Conservation (phyloP, 208 protist species). For the Angomonas deanei region DNA sequence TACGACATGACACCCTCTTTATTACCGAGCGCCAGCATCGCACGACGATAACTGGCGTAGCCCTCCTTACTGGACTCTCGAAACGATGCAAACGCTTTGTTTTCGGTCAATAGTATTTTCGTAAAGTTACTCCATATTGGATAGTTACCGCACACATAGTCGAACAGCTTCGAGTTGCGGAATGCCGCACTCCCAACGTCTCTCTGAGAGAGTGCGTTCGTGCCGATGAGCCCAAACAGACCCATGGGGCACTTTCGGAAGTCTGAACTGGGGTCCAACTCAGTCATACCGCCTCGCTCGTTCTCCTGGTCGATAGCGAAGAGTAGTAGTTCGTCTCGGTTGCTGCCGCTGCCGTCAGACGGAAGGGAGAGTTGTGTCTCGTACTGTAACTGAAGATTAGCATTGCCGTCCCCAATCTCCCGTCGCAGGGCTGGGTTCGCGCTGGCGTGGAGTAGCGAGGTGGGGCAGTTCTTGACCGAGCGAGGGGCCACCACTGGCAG, state of each 20-base stretch:
- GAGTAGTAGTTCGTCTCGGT: not conserved
- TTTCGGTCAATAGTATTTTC: not conserved
- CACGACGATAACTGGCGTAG: not conserved
- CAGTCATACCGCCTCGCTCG: not conserved
- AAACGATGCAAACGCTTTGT: not conserved
- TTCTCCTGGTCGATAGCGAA: not conserved
- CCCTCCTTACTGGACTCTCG: not conserved
- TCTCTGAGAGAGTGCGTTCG: not conserved
- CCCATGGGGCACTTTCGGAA: not conserved
- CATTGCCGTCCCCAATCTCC: not conserved
- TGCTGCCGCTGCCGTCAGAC: not conserved
- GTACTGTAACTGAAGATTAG: not conserved
- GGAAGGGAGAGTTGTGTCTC: not conserved
- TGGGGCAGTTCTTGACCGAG: not conserved
- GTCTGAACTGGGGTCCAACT: not conserved
- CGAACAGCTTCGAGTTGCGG: too few species aligned
- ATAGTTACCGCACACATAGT: not conserved
- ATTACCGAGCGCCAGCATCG: not conserved
- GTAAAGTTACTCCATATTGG: not conserved
- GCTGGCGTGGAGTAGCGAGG: not conserved
- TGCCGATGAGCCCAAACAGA: not conserved
- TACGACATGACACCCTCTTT: not conserved
- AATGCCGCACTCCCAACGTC: too few species aligned
- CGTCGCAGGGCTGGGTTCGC: not conserved
- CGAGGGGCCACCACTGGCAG: not conserved